A percentile compares a stretch with the other conserved stretches of the same genome.
phyloP scores from a whole-genome alignment of 305 asterid species.

The Rubia peregrina region DNA sequence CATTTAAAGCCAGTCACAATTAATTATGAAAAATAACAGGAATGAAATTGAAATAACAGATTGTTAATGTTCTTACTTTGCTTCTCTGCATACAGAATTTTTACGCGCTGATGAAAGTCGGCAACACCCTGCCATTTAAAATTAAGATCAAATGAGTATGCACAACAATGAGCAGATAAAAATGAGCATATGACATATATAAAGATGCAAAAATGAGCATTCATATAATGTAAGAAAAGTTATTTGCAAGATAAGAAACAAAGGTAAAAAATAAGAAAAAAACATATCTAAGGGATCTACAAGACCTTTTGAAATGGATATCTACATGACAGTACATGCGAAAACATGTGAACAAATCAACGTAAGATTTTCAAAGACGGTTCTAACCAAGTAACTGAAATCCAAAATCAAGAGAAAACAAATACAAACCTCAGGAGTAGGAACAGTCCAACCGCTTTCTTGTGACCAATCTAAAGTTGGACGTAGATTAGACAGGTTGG shows the following conservation, averaged over 20 bases:
- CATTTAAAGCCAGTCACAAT: not conserved
- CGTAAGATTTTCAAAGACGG: not conserved
- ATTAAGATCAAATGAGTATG: not conserved
- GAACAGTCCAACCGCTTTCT: slow-evolving; percentile 57
- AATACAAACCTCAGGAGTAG: slow-evolving; percentile 41
- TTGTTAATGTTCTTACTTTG: slow-evolving; percentile 32
- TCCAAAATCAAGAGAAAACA: slow-evolving; percentile 4
- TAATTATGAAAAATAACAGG: not conserved
- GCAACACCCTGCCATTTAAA: slow-evolving; percentile 36
- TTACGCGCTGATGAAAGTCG: slow-evolving; percentile 31
- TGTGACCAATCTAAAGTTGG: slow-evolving; percentile 85
- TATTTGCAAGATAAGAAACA: not conserved
- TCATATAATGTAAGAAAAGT: not conserved
- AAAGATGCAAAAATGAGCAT: not conserved
- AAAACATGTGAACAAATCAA: not conserved
- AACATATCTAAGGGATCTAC: not conserved
- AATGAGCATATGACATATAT: too few relatives aligned
- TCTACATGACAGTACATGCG: not conserved
- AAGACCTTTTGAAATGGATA: not conserved
- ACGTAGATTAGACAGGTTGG: slow-evolving; percentile 47
- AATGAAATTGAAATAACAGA: not conserved
- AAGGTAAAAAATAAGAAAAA: not conserved
- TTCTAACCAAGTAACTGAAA: not conserved
- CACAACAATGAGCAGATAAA: too few relatives aligned
- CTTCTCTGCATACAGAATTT: slow-evolving; percentile 35